These are phyloP conservation scores for Pugionium cornutum DNA, from an alignment of 345 rosid genomes.

Conservation along the genomic window DNA sequence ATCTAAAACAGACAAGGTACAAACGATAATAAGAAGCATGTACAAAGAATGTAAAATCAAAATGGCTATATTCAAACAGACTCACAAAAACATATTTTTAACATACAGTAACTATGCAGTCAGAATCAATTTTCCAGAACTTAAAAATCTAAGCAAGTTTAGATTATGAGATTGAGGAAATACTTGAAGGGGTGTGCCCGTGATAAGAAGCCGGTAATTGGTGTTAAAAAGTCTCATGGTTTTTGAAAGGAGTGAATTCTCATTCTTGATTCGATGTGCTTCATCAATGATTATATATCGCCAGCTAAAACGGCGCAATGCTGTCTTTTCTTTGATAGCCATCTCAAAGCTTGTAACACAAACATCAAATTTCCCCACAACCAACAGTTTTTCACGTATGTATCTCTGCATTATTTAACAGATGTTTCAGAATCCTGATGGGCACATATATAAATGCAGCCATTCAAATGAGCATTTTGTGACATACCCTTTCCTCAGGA, in stretches of 20 bases:
- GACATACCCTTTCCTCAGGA: constrained; percentile 93
- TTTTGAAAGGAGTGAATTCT: constrained; percentile 91
- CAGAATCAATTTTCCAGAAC: neutral
- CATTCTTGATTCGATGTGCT: constrained; percentile 95
- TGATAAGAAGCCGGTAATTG: constrained; percentile 91
- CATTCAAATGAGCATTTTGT: neutral
- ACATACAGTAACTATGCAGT: neutral
- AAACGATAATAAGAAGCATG: constrained; percentile 7
- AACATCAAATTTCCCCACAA: constrained; percentile 97
- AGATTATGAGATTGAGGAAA: constrained; percentile 18
- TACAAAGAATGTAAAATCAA: constrained; percentile 1
- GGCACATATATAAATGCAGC: constrained; percentile 1
- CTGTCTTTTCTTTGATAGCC: constrained; percentile 74
- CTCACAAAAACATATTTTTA: constrained; percentile 17
- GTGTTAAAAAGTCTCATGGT: constrained; percentile 92
- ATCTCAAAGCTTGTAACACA: constrained; percentile 75
- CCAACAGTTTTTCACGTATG: constrained; percentile 86
- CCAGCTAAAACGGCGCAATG: constrained; percentile 95
- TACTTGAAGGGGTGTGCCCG: constrained; percentile 99
- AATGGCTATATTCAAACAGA: constrained; percentile 7
- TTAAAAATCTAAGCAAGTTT: neutral
- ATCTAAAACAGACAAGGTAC: constrained; percentile 1
- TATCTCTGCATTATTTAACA: constrained; percentile 55
- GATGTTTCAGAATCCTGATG: constrained; percentile 11
- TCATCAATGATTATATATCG: constrained; percentile 91